A percentile compares a stretch with the other conserved stretches of the same genome.
Conservation (phyloP, 2,329 filamentous ascomycete species). For the Penicillium sp. region DNA sequence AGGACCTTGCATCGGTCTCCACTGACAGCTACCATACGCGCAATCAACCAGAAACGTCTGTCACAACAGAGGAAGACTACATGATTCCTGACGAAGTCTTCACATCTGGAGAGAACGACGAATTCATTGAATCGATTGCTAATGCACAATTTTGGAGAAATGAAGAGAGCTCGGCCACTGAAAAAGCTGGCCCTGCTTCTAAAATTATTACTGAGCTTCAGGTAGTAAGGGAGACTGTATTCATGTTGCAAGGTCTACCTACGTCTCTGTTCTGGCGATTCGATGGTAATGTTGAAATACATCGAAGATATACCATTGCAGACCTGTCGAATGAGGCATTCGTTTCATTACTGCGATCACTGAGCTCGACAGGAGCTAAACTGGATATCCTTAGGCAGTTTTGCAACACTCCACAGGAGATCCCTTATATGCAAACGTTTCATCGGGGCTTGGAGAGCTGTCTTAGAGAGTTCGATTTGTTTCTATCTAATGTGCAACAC, state of each 20-base stretch:
- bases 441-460: constrained; percentile 53
- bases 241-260: constrained; percentile 72
- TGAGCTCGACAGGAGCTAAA: constrained; percentile 43
- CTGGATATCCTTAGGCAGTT: constrained; percentile 46
- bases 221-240: constrained; percentile 65
- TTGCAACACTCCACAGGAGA: constrained; percentile 38
- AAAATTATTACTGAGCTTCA: constrained; percentile 64
- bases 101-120: constrained; percentile 24
- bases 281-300: constrained; percentile 28
- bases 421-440: constrained; percentile 62
- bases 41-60: constrained; percentile 21
- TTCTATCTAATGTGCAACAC: constrained; percentile 53
- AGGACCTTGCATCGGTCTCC: constrained; percentile 28
- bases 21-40: constrained; percentile 27
- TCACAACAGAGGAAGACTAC: constrained; percentile 27
- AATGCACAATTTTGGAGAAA: constrained; percentile 43
- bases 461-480: constrained; percentile 51
- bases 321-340: constrained; percentile 29
- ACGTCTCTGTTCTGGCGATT: constrained; percentile 58
- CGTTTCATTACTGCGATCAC: constrained; percentile 30
- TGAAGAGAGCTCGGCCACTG: constrained; percentile 21
- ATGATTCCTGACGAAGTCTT: constrained; percentile 30
- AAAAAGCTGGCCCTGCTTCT: no score
- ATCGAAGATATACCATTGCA: constrained; percentile 30
- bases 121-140: constrained; percentile 34